A percentile compares a stretch with the other conserved stretches of the same genome.
Evolutionary conservation across 495 filamentous ascomycete genomes (phyloP).

Genomic region (Penicillium cinerascens): DNA sequence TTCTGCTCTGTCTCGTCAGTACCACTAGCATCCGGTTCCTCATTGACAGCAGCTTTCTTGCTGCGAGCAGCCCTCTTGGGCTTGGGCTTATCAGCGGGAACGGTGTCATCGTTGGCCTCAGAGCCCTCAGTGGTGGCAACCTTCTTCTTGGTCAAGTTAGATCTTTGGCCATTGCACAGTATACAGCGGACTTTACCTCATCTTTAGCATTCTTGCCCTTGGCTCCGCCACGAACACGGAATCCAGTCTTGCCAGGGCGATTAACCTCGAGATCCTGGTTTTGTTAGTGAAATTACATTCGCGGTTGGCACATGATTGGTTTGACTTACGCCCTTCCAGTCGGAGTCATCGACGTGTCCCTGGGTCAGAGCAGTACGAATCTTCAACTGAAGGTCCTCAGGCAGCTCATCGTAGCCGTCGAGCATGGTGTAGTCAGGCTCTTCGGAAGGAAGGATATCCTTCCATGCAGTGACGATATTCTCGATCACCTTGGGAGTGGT

Average conservation of each 20-base stretch:
- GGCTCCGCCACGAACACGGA: conserved; percentile 34
- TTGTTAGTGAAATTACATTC: background rate
- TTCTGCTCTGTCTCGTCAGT: conserved; percentile 17
- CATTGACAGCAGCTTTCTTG: conserved; percentile 9
- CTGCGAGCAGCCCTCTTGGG: background rate
- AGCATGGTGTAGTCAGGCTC: conserved; percentile 43
- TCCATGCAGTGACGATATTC: conserved; percentile 46
- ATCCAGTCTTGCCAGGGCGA: conserved; percentile 60
- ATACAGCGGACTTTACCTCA: background rate
- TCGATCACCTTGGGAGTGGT: conserved; percentile 61
- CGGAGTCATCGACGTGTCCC: conserved; percentile 71
- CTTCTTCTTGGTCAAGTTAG: conserved; percentile 5
- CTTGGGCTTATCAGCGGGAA: background rate
- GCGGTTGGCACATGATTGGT: background rate
- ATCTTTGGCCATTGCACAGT: background rate
- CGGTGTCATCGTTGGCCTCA: background rate
- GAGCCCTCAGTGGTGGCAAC: background rate
- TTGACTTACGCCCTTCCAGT: conserved; percentile 70
- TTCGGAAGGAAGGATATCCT: conserved; percentile 5
- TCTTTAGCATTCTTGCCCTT: background rate
- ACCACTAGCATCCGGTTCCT: background rate
- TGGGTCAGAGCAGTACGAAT: conserved; percentile 58
- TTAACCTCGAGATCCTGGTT: conserved; percentile 65
- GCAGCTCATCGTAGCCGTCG: conserved; percentile 72
- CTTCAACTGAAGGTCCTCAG: conserved; percentile 59